Evolutionary conservation across 306 rosid genomes (phyloP).

Genomic region (Albizia julibrissin): DNA sequence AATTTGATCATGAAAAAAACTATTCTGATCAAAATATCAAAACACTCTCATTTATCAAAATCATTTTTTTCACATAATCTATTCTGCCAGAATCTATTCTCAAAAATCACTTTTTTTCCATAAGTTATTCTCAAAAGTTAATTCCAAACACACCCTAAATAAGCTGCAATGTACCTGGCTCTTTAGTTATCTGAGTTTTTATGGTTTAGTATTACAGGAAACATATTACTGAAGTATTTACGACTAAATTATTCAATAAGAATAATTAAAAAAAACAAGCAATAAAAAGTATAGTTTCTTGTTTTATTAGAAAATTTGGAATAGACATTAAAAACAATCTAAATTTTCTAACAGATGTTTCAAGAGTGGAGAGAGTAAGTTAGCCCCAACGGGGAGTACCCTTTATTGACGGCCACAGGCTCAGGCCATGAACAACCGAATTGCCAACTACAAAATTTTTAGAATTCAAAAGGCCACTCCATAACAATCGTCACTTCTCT

Average conservation of each 20-base stretch:
- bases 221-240: no score
- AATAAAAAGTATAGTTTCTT: not conserved
- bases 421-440: conserved; percentile 15
- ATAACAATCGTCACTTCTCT: conserved; percentile 10
- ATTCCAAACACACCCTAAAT: no score
- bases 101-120: no score
- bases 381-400: conserved; percentile 7
- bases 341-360: not conserved
- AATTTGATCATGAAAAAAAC: no score
- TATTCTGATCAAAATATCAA: no score
- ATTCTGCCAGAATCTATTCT: no score
- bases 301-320: not conserved
- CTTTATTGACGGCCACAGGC: conserved; percentile 28
- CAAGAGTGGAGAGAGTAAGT: not conserved
- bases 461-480: conserved; percentile 8
- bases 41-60: no score
- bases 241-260: not conserved
- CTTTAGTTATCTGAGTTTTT: no score
- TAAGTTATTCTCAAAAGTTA: no score
- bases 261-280: not conserved
- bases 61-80: no score
- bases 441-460: conserved; percentile 29
- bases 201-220: no score
- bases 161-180: no score
- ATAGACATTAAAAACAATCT: not conserved